Percentiles rank a stretch among this genome's conserved stretches.
phyloP scores from a whole-genome alignment of 176 grass and related monocot species.

The Neostapfia colusana region DNA sequence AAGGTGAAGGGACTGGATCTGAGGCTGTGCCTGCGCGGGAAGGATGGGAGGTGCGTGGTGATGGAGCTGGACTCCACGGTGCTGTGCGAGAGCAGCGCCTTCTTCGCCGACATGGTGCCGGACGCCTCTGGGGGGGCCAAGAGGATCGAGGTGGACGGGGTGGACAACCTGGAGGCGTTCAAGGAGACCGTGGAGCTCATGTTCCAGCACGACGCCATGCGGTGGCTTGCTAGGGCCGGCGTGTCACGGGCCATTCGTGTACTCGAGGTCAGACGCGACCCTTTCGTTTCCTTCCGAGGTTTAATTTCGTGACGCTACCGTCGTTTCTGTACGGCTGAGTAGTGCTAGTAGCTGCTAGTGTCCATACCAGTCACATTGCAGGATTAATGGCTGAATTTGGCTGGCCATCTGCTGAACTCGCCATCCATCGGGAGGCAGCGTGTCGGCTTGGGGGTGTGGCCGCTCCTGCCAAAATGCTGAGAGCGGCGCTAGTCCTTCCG shows the following conservation, averaged over 20 bases:
- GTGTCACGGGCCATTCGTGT: conserved; percentile 58
- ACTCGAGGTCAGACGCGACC: conserved; percentile 62
- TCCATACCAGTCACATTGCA: too few relatives aligned
- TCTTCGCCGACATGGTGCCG: conserved; percentile 46
- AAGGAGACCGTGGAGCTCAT: conserved; percentile 57
- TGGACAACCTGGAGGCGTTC: conserved; percentile 68
- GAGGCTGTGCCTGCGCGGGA: conserved; percentile 50
- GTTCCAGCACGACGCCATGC: conserved; percentile 40
- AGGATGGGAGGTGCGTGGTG: conserved; percentile 57
- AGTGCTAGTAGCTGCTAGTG: background rate
- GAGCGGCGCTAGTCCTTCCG: too few relatives aligned
- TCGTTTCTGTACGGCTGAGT: too few relatives aligned
- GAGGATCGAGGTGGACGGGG: conserved; percentile 48
- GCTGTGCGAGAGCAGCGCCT: conserved; percentile 51
- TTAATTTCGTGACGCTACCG: too few relatives aligned
- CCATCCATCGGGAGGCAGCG: too few relatives aligned
- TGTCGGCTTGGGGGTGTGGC: too few relatives aligned
- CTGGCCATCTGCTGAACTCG: too few relatives aligned
- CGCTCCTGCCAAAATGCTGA: too few relatives aligned
- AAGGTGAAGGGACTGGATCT: too few relatives aligned
- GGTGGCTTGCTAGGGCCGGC: conserved; percentile 40
- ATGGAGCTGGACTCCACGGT: conserved; percentile 67
- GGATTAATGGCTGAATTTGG: too few relatives aligned
- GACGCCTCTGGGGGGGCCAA: background rate
- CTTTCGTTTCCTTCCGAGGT: too few relatives aligned